A percentile compares a stretch with the other conserved stretches of the same genome.
Evolutionary conservation across 169 alveolate genomes (phyloP).

Genomic region (Cryptosporidium felis): DNA sequence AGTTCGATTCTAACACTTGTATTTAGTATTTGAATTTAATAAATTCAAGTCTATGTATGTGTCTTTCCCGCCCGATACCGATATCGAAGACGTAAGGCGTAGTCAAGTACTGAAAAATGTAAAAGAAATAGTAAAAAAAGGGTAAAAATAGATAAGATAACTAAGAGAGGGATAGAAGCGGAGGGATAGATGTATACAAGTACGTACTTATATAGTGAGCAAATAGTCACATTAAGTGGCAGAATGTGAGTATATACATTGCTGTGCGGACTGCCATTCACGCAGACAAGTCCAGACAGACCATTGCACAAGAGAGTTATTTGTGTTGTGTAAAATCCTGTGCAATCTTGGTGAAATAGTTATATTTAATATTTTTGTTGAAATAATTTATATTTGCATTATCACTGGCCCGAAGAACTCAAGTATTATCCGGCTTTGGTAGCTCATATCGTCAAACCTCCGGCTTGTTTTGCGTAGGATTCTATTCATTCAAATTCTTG

Average conservation of each 20-base stretch:
- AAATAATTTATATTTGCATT: background rate
- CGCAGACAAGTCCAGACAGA: conserved; percentile 74
- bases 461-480: background rate
- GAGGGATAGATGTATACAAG: conserved; percentile 60
- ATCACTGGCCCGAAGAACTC: background rate
- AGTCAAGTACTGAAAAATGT: too few relatives aligned
- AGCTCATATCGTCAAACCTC: background rate
- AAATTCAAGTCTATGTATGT: too few relatives aligned
- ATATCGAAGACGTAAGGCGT: conserved; percentile 3
- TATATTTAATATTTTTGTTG: background rate
- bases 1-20: too few relatives aligned
- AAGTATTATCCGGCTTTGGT: background rate
- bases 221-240: conserved; percentile 66
- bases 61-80: conserved; percentile 44
- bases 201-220: conserved; percentile 58
- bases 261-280: conserved; percentile 73
- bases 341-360: conserved; percentile 27
- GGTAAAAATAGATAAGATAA: conserved; percentile 28
- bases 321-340: conserved; percentile 67
- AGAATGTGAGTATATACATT: conserved; percentile 70
- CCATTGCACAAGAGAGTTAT: conserved; percentile 71
- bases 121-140: background rate
- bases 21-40: too few relatives aligned
- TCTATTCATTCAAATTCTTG: background rate
- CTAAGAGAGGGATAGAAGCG: conserved; percentile 56